Conservation (phyloP, 306 rosid species). For the Senna tora region DNA sequence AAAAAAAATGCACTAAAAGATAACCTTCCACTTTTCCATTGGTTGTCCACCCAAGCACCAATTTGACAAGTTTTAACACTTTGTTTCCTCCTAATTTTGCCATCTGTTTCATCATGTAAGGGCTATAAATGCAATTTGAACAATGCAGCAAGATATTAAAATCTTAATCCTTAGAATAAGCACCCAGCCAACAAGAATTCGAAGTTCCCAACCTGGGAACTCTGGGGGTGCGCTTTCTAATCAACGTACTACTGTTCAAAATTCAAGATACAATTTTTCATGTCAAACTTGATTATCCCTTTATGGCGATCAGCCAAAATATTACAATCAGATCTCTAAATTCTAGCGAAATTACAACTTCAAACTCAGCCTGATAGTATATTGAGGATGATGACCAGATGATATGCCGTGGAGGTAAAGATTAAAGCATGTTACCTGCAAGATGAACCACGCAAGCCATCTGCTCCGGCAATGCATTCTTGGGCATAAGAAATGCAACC, state of each 20-base stretch:
- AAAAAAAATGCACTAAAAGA: neutral
- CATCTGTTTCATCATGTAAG: neutral
- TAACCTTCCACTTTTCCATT: neutral
- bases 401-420: neutral
- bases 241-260: constrained; percentile 13
- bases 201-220: constrained; percentile 1
- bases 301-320: neutral
- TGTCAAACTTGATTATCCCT: neutral
- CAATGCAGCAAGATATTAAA: constrained; percentile 25
- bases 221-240: too few relatives aligned
- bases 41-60: constrained; percentile 4
- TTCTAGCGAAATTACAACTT: neutral
- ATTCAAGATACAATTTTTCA: constrained; percentile 1
- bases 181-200: constrained; percentile 1
- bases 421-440: constrained; percentile 64
- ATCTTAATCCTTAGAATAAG: constrained; percentile 5
- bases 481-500: constrained; percentile 88
- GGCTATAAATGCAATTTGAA: constrained; percentile 4
- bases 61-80: neutral
- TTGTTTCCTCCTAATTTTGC: neutral
- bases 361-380: constrained; percentile 1
- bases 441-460: constrained; percentile 96
- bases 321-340: neutral
- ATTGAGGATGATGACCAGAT: neutral
- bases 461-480: constrained; percentile 60